Conservation (phyloP, 2,329 filamentous ascomycete genomes). For the Metarhizium guizhouense region DNA sequence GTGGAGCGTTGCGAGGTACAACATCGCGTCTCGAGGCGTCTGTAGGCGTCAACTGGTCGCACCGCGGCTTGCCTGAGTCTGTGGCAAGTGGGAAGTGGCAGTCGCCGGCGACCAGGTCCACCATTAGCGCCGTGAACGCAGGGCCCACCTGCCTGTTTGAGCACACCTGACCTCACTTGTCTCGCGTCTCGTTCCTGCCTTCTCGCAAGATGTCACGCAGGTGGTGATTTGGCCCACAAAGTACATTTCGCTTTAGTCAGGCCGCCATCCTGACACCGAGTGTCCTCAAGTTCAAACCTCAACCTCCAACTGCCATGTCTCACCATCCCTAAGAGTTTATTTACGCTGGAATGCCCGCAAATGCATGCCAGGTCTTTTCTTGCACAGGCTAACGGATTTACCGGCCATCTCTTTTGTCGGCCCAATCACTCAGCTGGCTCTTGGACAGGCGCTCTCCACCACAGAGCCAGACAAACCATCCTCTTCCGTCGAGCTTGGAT, state of each 20-base stretch:
- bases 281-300: neutral
- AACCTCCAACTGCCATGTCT: slow-evolving; percentile 5
- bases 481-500: neutral
- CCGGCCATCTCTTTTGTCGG: slow-evolving; percentile 4
- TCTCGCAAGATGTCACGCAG: neutral
- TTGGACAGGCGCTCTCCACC: neutral
- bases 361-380: slow-evolving; percentile 9
- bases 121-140: neutral
- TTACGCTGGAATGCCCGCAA: slow-evolving; percentile 8
- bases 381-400: neutral
- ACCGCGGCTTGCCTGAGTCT: no score
- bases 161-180: neutral
- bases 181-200: slow-evolving; percentile 1
- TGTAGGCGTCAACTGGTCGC: neutral
- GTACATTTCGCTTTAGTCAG: no score
- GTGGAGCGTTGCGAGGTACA: neutral
- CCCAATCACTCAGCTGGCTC: neutral
- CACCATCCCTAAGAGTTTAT: slow-evolving; percentile 6
- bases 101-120: neutral
- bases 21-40: neutral
- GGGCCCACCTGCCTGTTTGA: slow-evolving; percentile 2
- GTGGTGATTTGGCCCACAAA: no score
- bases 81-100: neutral
- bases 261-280: no score
- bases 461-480: neutral